Base-by-base conservation (phyloP, 352 stramenopile species). In the Globisporangium cylindrosporum region DNA sequence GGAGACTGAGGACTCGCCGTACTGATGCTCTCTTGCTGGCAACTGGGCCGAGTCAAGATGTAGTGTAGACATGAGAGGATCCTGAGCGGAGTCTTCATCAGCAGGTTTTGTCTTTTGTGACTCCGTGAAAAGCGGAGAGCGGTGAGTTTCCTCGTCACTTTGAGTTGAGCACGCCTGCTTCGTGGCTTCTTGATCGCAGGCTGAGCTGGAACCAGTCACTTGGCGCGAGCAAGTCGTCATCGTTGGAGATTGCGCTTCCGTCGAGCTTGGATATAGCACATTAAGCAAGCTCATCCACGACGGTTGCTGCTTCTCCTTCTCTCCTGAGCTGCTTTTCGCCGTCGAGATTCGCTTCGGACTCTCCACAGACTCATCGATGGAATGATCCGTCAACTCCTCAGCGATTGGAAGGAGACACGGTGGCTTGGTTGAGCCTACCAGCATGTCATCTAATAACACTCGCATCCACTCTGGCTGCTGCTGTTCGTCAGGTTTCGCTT, bases 401-500 rank as follows among this genome's bases (percentile, higher is more conserved):
- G 14, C 20, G 27, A 59, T 59, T 18, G 54, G 12, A 25, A 27
- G 24, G 1, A 59, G 60, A 58, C 46, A 43, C 18, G 25, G 46
- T n/a, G 32, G n/a, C 7, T 29, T 43, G 20, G 32, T 59, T 22
- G 32, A 59, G 27, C 24, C 61, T 6, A 27, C 59, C 4, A 58
- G 27, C 48, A 60, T 66, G 3, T 29, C 61, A 20, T 49, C 48
- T 7, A 66, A 6, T 32, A 66, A 25, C 4, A 15, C 34, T n/a
- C 49, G 46, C 22, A 66, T 59, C 61, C 61, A 66, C 61, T 66
- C 14, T n/a, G 49, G 48, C 32, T 59, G 48, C 14, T 38, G 38
- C 29, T 38, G 38, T 34, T 29, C 24, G 4, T 41, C 24, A 34
- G 24, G 2, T 5, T 48, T 63, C 34, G n/a, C 36, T 5, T 18